Percentiles rank a stretch among this genome's conserved stretches.
Conservation (phyloP, 192 early-diverging fungal genomes). For the Pilobolus umbonatus region DNA sequence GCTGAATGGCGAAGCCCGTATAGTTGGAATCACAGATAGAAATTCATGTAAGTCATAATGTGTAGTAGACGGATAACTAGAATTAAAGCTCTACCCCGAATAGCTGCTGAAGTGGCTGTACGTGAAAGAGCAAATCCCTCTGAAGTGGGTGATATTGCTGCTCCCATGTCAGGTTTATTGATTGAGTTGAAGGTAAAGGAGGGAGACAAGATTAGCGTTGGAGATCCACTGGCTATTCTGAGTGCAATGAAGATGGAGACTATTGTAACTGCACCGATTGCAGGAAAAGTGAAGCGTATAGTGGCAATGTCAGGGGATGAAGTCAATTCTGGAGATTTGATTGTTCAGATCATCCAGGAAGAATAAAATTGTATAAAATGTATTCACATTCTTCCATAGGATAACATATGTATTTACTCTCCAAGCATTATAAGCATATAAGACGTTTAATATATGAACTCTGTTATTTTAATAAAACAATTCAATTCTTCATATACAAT, state of each 20-base stretch:
- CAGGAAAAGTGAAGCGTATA: conserved; percentile 68
- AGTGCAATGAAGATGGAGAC: conserved; percentile 99
- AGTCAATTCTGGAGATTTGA: conserved; percentile 76
- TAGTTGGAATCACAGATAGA: conserved; percentile 64
- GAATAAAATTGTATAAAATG: conserved; percentile 13
- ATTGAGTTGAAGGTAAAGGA: conserved; percentile 83
- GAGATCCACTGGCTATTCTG: conserved; percentile 84
- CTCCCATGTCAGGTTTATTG: conserved; percentile 92
- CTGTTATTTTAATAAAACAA: no score
- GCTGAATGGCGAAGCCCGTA: conserved; percentile 89
- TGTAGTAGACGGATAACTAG: background rate
- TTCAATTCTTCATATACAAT: conserved; percentile 48
- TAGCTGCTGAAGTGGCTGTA: conserved; percentile 51
- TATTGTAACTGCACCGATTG: conserved; percentile 73
- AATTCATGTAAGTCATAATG: conserved; percentile 33
- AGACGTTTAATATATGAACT: no score
- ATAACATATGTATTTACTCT: no score
- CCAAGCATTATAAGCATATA: no score
- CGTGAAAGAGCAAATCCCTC: conserved; percentile 70
- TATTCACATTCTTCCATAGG: no score
- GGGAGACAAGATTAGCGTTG: conserved; percentile 80
- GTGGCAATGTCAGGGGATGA: conserved; percentile 68
- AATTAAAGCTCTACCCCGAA: background rate
- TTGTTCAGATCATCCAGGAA: conserved; percentile 58
- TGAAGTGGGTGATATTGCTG: conserved; percentile 78